Conservation (phyloP, 2,329 filamentous ascomycete genomes). For the Beauveria sp. region DNA sequence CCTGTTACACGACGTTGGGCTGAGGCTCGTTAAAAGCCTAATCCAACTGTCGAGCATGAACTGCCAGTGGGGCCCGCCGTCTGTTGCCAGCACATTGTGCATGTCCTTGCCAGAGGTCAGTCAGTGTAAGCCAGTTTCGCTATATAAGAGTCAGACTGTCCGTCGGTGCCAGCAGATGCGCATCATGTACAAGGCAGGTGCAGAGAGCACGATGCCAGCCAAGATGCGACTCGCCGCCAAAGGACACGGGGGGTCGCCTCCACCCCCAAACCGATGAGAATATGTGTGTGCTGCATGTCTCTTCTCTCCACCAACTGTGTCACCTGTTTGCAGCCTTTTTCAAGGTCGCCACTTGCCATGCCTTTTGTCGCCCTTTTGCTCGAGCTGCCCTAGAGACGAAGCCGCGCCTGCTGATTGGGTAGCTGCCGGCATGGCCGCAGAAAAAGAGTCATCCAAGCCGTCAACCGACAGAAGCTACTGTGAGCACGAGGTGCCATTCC, state of each 20-base stretch:
- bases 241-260: background rate
- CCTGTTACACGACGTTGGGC: conserved; percentile 5
- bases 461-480: conserved; percentile 1
- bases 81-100: conserved; percentile 8
- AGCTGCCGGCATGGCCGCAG: background rate
- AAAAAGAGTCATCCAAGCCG: background rate
- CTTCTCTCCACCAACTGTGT: conserved; percentile 5
- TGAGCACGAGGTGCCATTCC: conserved; percentile 8
- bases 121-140: background rate
- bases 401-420: background rate
- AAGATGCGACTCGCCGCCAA: background rate
- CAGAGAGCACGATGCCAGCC: background rate
- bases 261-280: conserved; percentile 1
- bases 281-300: conserved; percentile 7
- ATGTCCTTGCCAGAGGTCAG: background rate
- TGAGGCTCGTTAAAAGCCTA: background rate
- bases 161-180: background rate
- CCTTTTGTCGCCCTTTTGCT: background rate
- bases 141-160: conserved; percentile 5
- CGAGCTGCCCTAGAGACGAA: background rate
- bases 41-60: background rate
- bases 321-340: conserved; percentile 6
- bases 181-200: background rate
- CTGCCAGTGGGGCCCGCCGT: background rate
- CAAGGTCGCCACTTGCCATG: background rate